phyloP scores from a whole-genome alignment of 2,329 filamentous ascomycete genomes.

The Pestalotiopsis sp. region DNA sequence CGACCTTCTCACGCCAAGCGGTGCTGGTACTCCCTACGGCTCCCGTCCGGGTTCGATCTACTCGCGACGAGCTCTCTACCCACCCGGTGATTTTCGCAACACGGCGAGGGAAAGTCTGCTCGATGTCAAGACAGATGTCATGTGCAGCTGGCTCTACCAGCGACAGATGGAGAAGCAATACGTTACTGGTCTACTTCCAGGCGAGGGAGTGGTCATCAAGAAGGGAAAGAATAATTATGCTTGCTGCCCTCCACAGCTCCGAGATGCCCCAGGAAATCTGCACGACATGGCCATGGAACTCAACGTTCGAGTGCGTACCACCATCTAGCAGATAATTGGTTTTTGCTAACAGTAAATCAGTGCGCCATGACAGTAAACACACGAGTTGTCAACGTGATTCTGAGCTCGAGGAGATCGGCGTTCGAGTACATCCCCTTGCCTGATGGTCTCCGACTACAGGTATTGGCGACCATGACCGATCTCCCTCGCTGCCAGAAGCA shows the following conservation, averaged over 20 bases:
- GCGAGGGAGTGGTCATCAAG: constrained; percentile 42
- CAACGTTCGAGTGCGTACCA: constrained; percentile 37
- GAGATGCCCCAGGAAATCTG: constrained; percentile 34
- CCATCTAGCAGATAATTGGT: not conserved
- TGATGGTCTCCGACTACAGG: constrained; percentile 61
- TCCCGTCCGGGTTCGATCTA: constrained; percentile 24
- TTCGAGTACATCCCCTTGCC: constrained; percentile 60
- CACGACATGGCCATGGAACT: constrained; percentile 37
- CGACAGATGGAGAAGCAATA: constrained; percentile 57
- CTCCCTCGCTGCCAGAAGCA: constrained; percentile 64
- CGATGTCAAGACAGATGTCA: constrained; percentile 61
- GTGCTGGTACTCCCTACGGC: constrained; percentile 16
- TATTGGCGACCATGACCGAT: constrained; percentile 58
- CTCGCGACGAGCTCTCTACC: constrained; percentile 33
- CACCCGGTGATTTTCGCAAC: constrained; percentile 42
- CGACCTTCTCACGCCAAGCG: constrained; percentile 18
- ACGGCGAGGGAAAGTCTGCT: constrained; percentile 42
- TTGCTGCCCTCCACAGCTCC: constrained; percentile 40
- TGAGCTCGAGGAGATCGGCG: constrained; percentile 44
- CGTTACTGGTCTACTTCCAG: constrained; percentile 35
- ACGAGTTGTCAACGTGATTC: constrained; percentile 61
- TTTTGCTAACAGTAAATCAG: constrained; percentile 20
- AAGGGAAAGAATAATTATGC: constrained; percentile 38
- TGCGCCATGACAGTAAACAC: constrained; percentile 71
- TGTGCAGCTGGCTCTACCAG: constrained; percentile 65